Evolutionary conservation across 2,329 filamentous ascomycete genomes (phyloP).

Genomic region (Madurella mycetomatis): DNA sequence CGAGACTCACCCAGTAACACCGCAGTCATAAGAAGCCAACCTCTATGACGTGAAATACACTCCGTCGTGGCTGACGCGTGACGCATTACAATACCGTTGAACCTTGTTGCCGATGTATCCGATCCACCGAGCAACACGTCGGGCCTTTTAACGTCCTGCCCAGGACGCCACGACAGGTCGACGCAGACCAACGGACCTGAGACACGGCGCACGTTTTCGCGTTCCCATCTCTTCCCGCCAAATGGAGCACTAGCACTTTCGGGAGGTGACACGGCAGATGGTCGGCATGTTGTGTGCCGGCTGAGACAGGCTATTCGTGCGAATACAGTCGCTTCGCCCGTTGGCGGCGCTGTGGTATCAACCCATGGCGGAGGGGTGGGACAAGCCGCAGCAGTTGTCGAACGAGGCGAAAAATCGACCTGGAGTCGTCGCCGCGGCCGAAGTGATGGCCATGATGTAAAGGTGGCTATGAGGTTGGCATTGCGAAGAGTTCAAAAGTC

Average conservation of each 20-base stretch:
- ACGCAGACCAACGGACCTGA: no score
- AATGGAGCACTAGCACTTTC: no score
- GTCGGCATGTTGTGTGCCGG: no score
- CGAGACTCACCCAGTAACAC: background rate
- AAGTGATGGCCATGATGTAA: background rate
- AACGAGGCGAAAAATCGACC: background rate
- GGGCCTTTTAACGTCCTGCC: conserved; percentile 40
- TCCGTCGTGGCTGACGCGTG: conserved; percentile 4
- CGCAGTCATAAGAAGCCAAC: background rate
- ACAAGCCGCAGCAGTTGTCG: background rate
- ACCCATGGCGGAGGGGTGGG: background rate
- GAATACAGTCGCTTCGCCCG: background rate
- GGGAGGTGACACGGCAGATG: no score
- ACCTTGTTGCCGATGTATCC: background rate
- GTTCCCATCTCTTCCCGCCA: no score
- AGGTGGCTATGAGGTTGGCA: no score
- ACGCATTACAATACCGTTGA: background rate
- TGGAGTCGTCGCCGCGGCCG: no score
- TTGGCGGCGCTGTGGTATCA: background rate
- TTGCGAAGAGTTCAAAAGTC: no score
- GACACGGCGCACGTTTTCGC: no score
- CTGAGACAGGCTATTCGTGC: background rate
- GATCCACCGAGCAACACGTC: conserved; percentile 10
- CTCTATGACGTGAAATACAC: background rate
- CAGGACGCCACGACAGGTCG: conserved; percentile 29